These are phyloP conservation scores for Pseudopediastrum boryanum DNA, from an alignment of 139 green algal genomes.

Conservation along the genomic window DNA sequence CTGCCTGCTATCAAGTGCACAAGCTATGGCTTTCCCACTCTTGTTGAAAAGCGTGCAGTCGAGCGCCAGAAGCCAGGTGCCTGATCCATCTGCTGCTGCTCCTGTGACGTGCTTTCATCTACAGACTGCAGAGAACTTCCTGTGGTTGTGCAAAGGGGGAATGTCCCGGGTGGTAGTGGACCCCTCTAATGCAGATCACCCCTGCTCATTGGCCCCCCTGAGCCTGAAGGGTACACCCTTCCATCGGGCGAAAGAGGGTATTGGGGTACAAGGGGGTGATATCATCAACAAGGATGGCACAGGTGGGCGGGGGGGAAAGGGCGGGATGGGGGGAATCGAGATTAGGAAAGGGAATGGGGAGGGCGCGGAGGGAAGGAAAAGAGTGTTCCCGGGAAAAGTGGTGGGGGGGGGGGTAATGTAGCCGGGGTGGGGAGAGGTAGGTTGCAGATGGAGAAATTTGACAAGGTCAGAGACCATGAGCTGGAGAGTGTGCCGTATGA, in stretches of 20 bases:
- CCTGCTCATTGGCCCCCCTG: neutral
- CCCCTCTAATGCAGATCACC: neutral
- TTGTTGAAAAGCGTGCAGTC: neutral
- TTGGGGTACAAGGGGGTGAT: neutral
- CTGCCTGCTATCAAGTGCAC: neutral
- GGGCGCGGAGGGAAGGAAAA: no score
- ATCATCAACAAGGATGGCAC: slow-evolving; percentile 4
- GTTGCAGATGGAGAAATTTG: neutral
- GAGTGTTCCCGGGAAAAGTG: no score
- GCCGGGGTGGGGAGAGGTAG: no score
- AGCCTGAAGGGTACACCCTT: neutral
- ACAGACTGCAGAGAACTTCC: slow-evolving; percentile 25
- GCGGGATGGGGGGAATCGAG: neutral
- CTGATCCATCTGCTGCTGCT: neutral
- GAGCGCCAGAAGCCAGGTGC: no score
- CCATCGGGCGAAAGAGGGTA: neutral
- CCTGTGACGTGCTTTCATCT: neutral
- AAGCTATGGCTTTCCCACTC: neutral
- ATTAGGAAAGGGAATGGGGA: neutral
- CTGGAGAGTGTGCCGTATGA: no score
- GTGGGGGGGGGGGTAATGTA: no score
- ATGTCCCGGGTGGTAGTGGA: neutral
- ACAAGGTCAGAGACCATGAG: neutral
- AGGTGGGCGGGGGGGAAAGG: neutral
- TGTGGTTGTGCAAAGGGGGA: slow-evolving; percentile 11